Percentiles rank a stretch among this genome's conserved stretches.
These are phyloP conservation scores for Lecanicillium sp. DNA, from an alignment of 2,329 filamentous ascomycete genomes.

Conservation along the genomic window DNA sequence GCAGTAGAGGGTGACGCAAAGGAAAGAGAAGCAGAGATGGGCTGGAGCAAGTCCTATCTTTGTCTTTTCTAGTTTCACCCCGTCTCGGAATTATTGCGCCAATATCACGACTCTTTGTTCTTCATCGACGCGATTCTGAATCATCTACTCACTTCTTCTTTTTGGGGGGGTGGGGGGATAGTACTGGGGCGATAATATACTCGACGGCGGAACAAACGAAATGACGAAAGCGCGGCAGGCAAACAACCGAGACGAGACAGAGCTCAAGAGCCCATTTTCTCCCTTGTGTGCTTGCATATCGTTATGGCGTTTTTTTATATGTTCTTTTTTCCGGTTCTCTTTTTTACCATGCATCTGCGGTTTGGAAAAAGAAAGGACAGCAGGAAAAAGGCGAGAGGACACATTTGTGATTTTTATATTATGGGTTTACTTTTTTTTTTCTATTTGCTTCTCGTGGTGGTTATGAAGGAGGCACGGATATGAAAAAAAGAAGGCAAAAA, in stretches of 20 bases:
- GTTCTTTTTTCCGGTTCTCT: conserved; percentile 6
- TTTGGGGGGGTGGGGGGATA: not conserved
- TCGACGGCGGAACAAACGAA: not conserved
- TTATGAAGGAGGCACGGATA: not conserved
- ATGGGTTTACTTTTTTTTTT: conserved; percentile 16
- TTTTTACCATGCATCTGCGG: conserved; percentile 11
- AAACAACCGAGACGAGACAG: not conserved
- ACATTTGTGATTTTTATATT: conserved; percentile 8
- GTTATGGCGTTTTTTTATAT: conserved; percentile 12
- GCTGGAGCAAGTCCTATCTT: not conserved
- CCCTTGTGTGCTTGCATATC: conserved; percentile 12
- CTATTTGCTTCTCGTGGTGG: not conserved
- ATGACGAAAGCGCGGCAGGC: not conserved
- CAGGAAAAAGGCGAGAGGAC: not conserved
- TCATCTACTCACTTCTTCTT: not conserved
- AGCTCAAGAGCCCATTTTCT: not conserved
- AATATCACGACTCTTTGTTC: not conserved
- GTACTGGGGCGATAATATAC: not conserved
- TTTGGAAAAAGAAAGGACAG: conserved; percentile 4
- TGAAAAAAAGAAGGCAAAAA: not conserved
- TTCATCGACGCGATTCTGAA: not conserved
- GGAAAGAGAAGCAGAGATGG: not conserved
- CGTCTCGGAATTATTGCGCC: not conserved
- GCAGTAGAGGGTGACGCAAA: conserved; percentile 24
- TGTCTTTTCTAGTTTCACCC: not conserved